These are phyloP conservation scores for Suhomyces prunicola DNA, from an alignment of 805 yeast genomes.

Conservation along the genomic window DNA sequence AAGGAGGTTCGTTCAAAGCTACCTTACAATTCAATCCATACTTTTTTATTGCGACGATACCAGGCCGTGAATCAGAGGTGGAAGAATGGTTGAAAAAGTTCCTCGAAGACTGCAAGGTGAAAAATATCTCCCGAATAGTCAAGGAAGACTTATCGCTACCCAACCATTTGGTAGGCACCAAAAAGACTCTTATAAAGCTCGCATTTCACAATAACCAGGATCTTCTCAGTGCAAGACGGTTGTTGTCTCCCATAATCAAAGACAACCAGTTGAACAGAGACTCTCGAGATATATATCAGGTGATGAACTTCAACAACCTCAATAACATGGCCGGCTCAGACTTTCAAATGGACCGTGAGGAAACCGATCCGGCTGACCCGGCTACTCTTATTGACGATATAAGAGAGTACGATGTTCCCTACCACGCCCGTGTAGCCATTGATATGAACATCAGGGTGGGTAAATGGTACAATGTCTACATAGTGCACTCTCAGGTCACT, in stretches of 20 bases:
- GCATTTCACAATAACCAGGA: slow-evolving; percentile 74
- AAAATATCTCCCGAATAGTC: slow-evolving; percentile 48
- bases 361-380: slow-evolving; percentile 43
- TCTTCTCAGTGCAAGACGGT: slow-evolving; percentile 68
- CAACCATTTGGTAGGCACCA: slow-evolving; percentile 81
- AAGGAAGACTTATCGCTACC: slow-evolving; percentile 82
- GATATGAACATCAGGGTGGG: slow-evolving; percentile 87
- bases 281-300: slow-evolving; percentile 65
- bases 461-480: slow-evolving; percentile 87
- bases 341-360: slow-evolving; percentile 11
- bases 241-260: slow-evolving; percentile 64
- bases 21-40: slow-evolving; percentile 85
- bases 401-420: slow-evolving; percentile 94
- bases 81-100: slow-evolving; percentile 76
- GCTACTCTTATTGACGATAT: slow-evolving; percentile 71
- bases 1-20: slow-evolving; percentile 92
- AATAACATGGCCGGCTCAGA: slow-evolving; percentile 12
- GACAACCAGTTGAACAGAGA: slow-evolving; percentile 62
- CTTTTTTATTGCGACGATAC: slow-evolving; percentile 66
- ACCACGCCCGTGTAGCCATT: slow-evolving; percentile 93
- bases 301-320: slow-evolving; percentile 42
- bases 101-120: slow-evolving; percentile 59
- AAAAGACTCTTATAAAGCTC: slow-evolving; percentile 61
- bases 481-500: slow-evolving; percentile 52
- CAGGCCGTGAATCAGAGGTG: slow-evolving; percentile 64